Base-by-base conservation (phyloP, 2,329 filamentous ascomycete species). In the Fusarium sp. region DNA sequence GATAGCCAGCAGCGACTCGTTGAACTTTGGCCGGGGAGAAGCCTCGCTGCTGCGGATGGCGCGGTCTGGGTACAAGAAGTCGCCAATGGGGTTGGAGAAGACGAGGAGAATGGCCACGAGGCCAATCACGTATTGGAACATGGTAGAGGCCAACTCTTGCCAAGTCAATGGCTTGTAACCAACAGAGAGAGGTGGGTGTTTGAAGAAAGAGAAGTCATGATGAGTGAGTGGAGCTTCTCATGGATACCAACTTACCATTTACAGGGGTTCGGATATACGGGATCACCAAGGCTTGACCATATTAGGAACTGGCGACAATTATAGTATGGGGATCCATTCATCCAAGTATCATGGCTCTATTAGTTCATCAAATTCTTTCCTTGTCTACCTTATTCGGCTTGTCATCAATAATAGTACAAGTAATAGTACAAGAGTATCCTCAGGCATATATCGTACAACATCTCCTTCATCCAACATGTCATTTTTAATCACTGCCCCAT, bases 1-100 rank as follows among this genome's bases (percentile, higher is more conserved):
- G 41, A 84, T 72, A 19, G 83, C 83, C 47, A 85, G 72, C 32
- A 85, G 75, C 43, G 81, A 80, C 69, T 83, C 78, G 63, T 84
- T 83, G 50, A 85, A 75, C 38, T 72, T 71, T 3, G 83, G 83
- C 32, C 79, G 76, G 26, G 80, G 75, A 24, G 76, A 76, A 19
- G 28, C 57, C 60, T 46, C 67, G 54, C 63, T 65, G 19, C 36
- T 48, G 24, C 39, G 52, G 10, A 24, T 42, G 32, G 48, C 41
- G 22, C 60, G 68, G 13, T 67, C 63, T 1, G 71, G 68, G 19
- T 72, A 78, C 34, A 81, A 61, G 59, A 78, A 69, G 40, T 78
- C 68, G 52, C 69, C 68, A 35, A 83, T 72, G 8, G 81, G 82
- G 58, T 80, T 79, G 54, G 76, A 76, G 58, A 81, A 74, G 65